Percentiles rank a stretch among this genome's conserved stretches.
Evolutionary conservation across 2,329 filamentous ascomycete species (phyloP).

Genomic region (Blastomyces emzantsi): DNA sequence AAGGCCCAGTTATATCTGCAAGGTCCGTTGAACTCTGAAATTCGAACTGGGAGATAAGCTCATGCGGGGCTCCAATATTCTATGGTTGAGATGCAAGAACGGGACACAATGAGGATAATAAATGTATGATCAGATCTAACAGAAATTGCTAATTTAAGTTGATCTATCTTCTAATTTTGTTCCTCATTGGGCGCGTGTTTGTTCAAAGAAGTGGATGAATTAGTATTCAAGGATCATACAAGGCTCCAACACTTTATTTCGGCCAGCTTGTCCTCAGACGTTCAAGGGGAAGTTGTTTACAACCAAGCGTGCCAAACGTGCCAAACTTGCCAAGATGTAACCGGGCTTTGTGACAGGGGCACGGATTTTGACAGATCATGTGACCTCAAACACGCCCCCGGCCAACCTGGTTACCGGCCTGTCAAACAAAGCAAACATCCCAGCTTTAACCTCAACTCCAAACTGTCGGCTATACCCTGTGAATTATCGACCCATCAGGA

Average conservation of each 20-base stretch:
- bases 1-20: background rate
- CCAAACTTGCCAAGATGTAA: background rate
- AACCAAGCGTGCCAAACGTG: background rate
- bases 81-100: background rate
- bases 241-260: conserved; percentile 4
- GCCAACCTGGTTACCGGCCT: background rate
- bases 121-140: background rate
- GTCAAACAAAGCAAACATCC: conserved; percentile 10
- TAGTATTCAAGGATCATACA: background rate
- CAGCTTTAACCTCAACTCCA: background rate
- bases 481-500: background rate
- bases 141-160: background rate
- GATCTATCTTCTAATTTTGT: background rate
- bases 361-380: background rate
- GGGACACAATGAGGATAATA: background rate
- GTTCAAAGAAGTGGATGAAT: background rate
- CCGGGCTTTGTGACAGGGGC: background rate
- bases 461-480: too few species aligned
- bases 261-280: conserved; percentile 19
- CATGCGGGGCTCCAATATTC: background rate
- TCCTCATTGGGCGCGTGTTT: background rate
- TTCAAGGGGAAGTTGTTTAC: background rate
- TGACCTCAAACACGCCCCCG: background rate
- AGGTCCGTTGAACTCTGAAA: background rate
- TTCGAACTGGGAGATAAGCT: background rate